phyloP scores from a whole-genome alignment of 1,139 yeast genomes.

The Kodamaea suecica region DNA sequence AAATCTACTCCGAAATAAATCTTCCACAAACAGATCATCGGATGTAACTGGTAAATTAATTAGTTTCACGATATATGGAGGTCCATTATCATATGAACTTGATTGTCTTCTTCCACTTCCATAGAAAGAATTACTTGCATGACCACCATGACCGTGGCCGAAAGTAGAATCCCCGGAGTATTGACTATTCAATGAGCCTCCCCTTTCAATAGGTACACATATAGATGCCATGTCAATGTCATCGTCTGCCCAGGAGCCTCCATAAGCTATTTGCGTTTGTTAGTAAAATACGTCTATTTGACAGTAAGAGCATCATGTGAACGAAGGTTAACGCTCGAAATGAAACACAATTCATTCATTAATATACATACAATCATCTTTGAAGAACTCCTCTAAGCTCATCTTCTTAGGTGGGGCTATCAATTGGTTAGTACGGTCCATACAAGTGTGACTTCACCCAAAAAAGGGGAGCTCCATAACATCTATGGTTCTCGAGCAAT shows the following conservation, averaged over 20 bases:
- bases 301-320: no score
- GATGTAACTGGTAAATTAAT: constrained; percentile 47
- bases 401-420: constrained; percentile 40
- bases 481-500: no score
- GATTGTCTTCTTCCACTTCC: constrained; percentile 12
- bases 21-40: constrained; percentile 38
- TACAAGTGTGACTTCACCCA: no score
- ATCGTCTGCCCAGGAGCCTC: constrained; percentile 77
- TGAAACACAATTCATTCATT: no score
- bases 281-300: constrained; percentile 5
- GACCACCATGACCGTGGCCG: constrained; percentile 7
- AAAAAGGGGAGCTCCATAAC: no score
- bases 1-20: constrained; percentile 42
- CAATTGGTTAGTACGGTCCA: constrained; percentile 4
- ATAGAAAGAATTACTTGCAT: constrained; percentile 11
- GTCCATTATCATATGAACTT: constrained; percentile 29
- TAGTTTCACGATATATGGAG: constrained; percentile 59
- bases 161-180: constrained; percentile 7
- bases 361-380: constrained; percentile 47
- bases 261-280: constrained; percentile 24
- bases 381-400: constrained; percentile 51
- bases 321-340: no score
- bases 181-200: constrained; percentile 5
- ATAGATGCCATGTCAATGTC: constrained; percentile 68
- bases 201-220: constrained; percentile 47